phyloP scores from a whole-genome alignment of 1,284 basidiomycete genomes.

The Hortiboletus rubellus region DNA sequence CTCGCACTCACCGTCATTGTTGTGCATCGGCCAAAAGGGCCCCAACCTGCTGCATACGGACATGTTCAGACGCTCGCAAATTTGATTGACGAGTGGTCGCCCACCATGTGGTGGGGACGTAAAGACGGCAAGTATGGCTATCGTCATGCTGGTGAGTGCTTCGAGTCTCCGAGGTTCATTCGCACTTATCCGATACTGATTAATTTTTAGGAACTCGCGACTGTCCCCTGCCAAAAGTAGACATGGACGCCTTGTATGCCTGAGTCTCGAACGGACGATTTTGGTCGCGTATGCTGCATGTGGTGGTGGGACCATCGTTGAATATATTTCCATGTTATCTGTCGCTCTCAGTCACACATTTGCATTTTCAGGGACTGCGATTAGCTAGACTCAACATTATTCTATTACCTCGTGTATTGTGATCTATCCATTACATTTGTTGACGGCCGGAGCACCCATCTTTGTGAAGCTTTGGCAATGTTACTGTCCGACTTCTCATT shows the following conservation, averaged over 20 bases:
- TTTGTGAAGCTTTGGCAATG: background rate
- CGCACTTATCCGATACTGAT: background rate
- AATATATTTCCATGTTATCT: background rate
- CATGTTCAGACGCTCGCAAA: constrained; percentile 36
- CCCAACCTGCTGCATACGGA: constrained; percentile 34
- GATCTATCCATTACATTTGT: background rate
- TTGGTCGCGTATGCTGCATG: background rate
- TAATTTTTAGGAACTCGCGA: constrained; percentile 26
- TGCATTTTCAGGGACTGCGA: background rate
- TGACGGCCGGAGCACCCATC: background rate
- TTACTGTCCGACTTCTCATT: background rate
- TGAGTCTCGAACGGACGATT: background rate
- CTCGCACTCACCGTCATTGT: constrained; percentile 20
- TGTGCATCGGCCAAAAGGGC: constrained; percentile 23
- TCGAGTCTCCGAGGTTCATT: background rate
- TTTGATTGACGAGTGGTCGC: constrained; percentile 36
- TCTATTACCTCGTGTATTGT: background rate
- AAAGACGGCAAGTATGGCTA: constrained; percentile 11
- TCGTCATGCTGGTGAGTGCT: constrained; percentile 25
- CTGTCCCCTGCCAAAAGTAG: constrained; percentile 19
- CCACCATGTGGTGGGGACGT: constrained; percentile 37
- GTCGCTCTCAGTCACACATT: background rate
- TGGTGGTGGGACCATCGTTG: background rate
- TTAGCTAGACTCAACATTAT: background rate
- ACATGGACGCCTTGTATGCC: constrained; percentile 27